phyloP scores from a whole-genome alignment of 2,329 filamentous ascomycete genomes.

The Nemania sp. region DNA sequence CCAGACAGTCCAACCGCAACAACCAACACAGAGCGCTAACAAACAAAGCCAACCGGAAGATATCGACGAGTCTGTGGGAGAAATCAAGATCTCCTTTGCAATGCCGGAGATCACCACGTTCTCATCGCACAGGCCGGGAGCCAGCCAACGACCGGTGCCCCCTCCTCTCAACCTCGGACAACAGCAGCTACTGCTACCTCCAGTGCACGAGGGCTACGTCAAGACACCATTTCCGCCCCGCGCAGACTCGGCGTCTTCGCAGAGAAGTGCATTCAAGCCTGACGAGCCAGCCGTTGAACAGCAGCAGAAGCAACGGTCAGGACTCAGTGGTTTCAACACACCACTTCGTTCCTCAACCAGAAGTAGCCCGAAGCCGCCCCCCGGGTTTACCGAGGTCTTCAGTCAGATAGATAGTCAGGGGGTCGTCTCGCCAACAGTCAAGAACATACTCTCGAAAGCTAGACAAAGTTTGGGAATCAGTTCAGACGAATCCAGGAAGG shows the following conservation, averaged over 20 bases:
- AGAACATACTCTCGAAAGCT: constrained; percentile 44
- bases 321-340: constrained; percentile 31
- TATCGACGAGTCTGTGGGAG: neutral
- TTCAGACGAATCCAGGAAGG: constrained; percentile 44
- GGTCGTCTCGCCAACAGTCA: constrained; percentile 37
- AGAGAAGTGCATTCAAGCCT: constrained; percentile 25
- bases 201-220: constrained; percentile 36
- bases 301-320: constrained; percentile 40
- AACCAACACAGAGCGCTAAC: neutral
- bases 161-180: constrained; percentile 45
- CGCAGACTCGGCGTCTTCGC: constrained; percentile 22
- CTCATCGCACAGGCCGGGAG: constrained; percentile 36
- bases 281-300: constrained; percentile 29
- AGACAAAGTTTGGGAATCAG: constrained; percentile 42
- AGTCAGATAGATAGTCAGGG: constrained; percentile 35
- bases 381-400: constrained; percentile 32
- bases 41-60: constrained; percentile 1
- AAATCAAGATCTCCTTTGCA: constrained; percentile 39
- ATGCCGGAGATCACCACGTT: constrained; percentile 35
- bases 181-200: constrained; percentile 29
- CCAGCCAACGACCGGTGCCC: constrained; percentile 28
- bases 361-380: constrained; percentile 24
- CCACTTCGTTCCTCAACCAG: constrained; percentile 22
- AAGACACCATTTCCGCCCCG: constrained; percentile 45
- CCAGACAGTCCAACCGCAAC: constrained; percentile 21